Percentiles rank a stretch among this genome's conserved stretches.
These are phyloP conservation scores for Termitomyces sp. DNA, from an alignment of 768 basidiomycete genomes.

Conservation along the genomic window DNA sequence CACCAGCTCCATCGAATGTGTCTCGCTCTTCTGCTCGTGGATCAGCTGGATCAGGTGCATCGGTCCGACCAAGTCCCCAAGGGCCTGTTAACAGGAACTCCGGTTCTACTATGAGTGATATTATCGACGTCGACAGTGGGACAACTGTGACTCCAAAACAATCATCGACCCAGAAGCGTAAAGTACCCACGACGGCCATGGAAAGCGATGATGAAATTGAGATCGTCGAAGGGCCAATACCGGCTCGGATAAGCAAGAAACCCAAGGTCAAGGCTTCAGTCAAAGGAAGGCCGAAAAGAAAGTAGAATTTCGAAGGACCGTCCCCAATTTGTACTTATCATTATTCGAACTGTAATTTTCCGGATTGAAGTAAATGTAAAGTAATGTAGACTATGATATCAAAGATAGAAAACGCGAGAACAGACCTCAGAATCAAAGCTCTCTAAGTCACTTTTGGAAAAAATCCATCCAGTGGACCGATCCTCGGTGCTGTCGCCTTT, in stretches of 20 bases:
- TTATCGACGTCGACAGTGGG: slow-evolving; percentile 37
- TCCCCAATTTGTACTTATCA: neutral
- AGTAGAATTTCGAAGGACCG: neutral
- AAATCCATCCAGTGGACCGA: slow-evolving; percentile 41
- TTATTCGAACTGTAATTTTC: neutral
- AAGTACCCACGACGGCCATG: slow-evolving; percentile 25
- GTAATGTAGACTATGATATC: neutral
- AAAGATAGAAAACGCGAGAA: neutral
- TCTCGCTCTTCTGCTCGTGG: slow-evolving; percentile 42
- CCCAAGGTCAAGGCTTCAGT: slow-evolving; percentile 28
- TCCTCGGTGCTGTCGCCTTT: slow-evolving; percentile 14
- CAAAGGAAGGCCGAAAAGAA: slow-evolving; percentile 38
- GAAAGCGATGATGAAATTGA: slow-evolving; percentile 53
- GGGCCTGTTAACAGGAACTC: slow-evolving; percentile 33
- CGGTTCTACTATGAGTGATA: slow-evolving; percentile 37
- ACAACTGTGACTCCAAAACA: slow-evolving; percentile 19
- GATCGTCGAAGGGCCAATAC: slow-evolving; percentile 41
- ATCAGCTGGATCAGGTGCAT: slow-evolving; percentile 47
- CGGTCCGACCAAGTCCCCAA: slow-evolving; percentile 50
- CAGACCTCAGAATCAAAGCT: neutral
- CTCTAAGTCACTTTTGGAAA: slow-evolving; percentile 26
- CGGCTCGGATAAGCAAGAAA: slow-evolving; percentile 23
- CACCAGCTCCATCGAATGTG: slow-evolving; percentile 36
- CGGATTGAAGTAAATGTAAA: neutral
- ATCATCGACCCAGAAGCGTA: slow-evolving; percentile 41